Conservation (phyloP, 345 rosid genomes). For the Gossypium raimondii region DNA sequence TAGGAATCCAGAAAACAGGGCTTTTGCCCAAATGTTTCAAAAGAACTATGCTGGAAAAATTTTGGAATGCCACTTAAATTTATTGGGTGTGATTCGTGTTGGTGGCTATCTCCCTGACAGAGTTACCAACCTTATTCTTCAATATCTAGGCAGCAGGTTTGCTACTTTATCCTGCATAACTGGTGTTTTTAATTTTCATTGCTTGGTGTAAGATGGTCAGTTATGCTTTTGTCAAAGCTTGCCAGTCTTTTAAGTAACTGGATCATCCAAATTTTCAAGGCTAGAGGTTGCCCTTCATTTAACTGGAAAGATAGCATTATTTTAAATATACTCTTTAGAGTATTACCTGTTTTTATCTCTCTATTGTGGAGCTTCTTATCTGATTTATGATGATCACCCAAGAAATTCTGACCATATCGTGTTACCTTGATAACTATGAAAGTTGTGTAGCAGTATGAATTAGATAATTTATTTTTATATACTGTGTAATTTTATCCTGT, state of each 20-base stretch:
- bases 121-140: slow-evolving; percentile 91
- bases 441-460: too few species aligned
- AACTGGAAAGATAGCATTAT: background rate
- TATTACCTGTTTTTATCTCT: background rate
- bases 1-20: slow-evolving; percentile 79
- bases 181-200: background rate
- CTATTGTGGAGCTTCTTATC: background rate
- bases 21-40: slow-evolving; percentile 90
- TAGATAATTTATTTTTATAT: background rate
- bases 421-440: background rate
- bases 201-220: background rate
- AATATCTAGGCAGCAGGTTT: slow-evolving; percentile 92
- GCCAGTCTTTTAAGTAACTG: background rate
- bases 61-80: slow-evolving; percentile 87
- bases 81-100: slow-evolving; percentile 68
- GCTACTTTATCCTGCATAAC: background rate
- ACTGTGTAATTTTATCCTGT: background rate
- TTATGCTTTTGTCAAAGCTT: background rate
- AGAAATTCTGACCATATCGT: background rate
- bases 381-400: background rate
- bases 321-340: background rate
- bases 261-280: background rate
- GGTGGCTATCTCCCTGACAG: slow-evolving; percentile 97
- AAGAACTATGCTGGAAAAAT: slow-evolving; percentile 90
- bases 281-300: background rate